Conservation (phyloP, 106 monocot genomes). For the Narthecium ossifragum region DNA sequence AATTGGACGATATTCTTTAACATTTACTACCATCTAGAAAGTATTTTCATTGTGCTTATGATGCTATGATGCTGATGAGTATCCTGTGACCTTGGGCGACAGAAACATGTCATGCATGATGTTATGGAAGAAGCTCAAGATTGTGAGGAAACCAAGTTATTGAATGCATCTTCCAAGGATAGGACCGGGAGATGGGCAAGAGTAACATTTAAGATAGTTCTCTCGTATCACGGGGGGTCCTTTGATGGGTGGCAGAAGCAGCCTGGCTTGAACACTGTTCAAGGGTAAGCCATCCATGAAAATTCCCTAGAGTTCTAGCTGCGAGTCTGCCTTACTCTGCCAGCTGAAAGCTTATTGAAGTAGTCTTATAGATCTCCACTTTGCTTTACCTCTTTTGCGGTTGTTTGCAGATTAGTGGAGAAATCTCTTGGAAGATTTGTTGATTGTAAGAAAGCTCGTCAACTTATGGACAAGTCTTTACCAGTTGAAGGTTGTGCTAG, state of each 20-base stretch:
- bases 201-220: conserved; percentile 60
- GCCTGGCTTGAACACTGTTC: conserved; percentile 85
- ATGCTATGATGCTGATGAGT: too few relatives aligned
- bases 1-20: background rate
- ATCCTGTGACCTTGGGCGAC: background rate
- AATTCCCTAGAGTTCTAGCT: too few relatives aligned
- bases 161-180: conserved; percentile 8
- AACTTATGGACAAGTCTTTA: conserved; percentile 52
- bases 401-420: conserved; percentile 64
- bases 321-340: too few relatives aligned
- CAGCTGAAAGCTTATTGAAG: too few relatives aligned
- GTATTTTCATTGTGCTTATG: too few relatives aligned
- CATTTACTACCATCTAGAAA: background rate
- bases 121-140: conserved; percentile 6
- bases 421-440: conserved; percentile 80
- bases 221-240: conserved; percentile 74
- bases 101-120: conserved; percentile 12
- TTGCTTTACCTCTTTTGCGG: too few relatives aligned
- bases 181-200: conserved; percentile 74
- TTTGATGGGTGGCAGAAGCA: conserved; percentile 99
- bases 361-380: too few relatives aligned
- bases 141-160: conserved; percentile 4
- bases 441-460: conserved; percentile 71
- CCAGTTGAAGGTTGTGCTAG: conserved; percentile 72
- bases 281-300: conserved; percentile 67